phyloP scores from a whole-genome alignment of 2,329 filamentous ascomycete genomes.

The Hortaea werneckii region DNA sequence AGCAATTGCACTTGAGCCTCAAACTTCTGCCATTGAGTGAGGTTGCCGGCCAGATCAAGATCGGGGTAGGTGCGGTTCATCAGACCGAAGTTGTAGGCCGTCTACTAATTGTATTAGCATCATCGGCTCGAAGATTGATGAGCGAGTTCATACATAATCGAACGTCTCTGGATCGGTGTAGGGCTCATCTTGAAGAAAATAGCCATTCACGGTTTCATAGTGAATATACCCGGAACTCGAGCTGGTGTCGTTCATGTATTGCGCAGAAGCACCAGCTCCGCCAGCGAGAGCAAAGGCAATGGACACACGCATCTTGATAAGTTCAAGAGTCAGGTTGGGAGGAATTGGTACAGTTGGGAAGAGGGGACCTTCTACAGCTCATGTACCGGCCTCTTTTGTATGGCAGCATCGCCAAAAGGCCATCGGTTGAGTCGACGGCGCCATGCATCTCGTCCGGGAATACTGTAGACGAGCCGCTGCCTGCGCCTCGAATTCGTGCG shows the following conservation, averaged over 20 bases:
- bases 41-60: constrained; percentile 29
- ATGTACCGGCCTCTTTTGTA: too few relatives aligned
- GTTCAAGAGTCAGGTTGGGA: too few relatives aligned
- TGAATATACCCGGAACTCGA: constrained; percentile 35
- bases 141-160: constrained; percentile 45
- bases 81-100: constrained; percentile 53
- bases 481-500: too few relatives aligned
- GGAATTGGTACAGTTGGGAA: too few relatives aligned
- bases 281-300: neutral
- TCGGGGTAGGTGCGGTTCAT: constrained; percentile 53
- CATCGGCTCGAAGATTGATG: neutral
- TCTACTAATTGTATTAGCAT: constrained; percentile 30
- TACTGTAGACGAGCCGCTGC: too few relatives aligned
- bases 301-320: too few relatives aligned
- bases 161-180: constrained; percentile 47
- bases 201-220: constrained; percentile 51
- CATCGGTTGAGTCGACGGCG: too few relatives aligned
- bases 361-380: too few relatives aligned
- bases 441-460: too few relatives aligned
- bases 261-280: neutral
- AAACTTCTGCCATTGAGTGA: constrained; percentile 58
- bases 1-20: constrained; percentile 46
- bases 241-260: constrained; percentile 4
- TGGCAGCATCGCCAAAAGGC: too few relatives aligned
- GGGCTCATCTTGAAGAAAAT: constrained; percentile 55